A percentile compares a stretch with the other conserved stretches of the same genome.
These are phyloP conservation scores for Myrica gale DNA, from an alignment of 306 rosid genomes.

Conservation along the genomic window DNA sequence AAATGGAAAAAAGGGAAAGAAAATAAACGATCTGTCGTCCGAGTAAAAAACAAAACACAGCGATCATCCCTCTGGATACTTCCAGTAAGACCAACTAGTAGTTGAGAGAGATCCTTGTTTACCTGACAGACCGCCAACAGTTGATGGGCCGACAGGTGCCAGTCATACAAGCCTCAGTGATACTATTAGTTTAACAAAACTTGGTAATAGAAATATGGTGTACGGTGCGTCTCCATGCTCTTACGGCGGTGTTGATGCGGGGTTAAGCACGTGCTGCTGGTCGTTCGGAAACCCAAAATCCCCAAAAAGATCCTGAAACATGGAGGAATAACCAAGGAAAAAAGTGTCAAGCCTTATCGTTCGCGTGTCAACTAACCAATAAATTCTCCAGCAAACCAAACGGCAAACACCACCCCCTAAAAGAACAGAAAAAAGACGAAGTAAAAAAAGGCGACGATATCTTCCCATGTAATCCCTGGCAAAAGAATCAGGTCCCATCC, in stretches of 20 bases:
- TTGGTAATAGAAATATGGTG: constrained; percentile 17
- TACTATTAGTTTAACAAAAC: constrained; percentile 31
- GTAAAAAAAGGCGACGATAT: neutral
- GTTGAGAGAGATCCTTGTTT: constrained; percentile 29
- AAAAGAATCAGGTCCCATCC: constrained; percentile 7
- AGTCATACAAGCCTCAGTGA: constrained; percentile 29
- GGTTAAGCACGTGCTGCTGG: constrained; percentile 33
- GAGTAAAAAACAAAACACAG: constrained; percentile 38
- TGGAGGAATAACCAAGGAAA: constrained; percentile 9
- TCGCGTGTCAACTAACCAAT: constrained; percentile 13
- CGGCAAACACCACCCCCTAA: neutral
- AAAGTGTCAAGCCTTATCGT: constrained; percentile 17
- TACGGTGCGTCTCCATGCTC: constrained; percentile 26
- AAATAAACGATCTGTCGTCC: constrained; percentile 6
- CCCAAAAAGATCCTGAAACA: constrained; percentile 65
- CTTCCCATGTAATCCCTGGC: neutral
- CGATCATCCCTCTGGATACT: constrained; percentile 29
- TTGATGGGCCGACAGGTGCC: constrained; percentile 33
- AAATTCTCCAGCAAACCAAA: neutral
- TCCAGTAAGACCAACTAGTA: constrained; percentile 29
- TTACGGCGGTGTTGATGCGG: constrained; percentile 42
- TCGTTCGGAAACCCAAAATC: constrained; percentile 66
- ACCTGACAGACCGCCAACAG: constrained; percentile 24
- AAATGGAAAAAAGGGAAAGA: neutral
- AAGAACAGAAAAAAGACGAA: neutral